These are phyloP conservation scores for Sonneratia caseolaris DNA, from an alignment of 345 rosid genomes.

Conservation along the genomic window DNA sequence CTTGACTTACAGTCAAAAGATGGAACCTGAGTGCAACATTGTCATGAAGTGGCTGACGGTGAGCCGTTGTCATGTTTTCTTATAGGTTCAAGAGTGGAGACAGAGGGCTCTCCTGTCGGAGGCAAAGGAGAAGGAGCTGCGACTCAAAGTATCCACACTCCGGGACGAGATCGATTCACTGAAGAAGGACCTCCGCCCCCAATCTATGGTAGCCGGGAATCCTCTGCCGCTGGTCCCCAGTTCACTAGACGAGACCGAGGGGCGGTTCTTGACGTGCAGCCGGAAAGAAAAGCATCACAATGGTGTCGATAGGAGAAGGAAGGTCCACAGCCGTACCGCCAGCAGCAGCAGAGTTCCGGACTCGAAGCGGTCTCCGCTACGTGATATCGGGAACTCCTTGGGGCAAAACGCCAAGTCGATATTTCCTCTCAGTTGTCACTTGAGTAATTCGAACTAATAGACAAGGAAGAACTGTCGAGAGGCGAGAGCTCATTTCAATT, in stretches of 20 bases:
- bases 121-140: conserved; percentile 34
- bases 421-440: background rate
- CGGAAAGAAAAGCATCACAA: conserved; percentile 40
- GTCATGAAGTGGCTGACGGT: background rate
- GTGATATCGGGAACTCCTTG: conserved; percentile 31
- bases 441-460: background rate
- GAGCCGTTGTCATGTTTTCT: background rate
- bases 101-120: conserved; percentile 49
- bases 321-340: conserved; percentile 13
- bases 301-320: conserved; percentile 21
- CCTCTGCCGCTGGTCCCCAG: conserved; percentile 4
- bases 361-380: conserved; percentile 31
- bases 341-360: conserved; percentile 7
- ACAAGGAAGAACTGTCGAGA: too few species aligned
- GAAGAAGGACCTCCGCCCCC: conserved; percentile 21
- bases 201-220: conserved; percentile 12
- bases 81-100: conserved; percentile 69
- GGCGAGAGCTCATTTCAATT: too few species aligned
- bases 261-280: conserved; percentile 57
- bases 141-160: conserved; percentile 30
- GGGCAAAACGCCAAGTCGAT: conserved; percentile 18
- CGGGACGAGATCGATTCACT: conserved; percentile 35
- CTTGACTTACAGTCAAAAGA: too few species aligned
- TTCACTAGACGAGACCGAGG: conserved; percentile 53
- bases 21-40: too few species aligned